These are phyloP conservation scores for Phytophthora sp. DNA, from an alignment of 352 stramenopile species.

Conservation along the genomic window DNA sequence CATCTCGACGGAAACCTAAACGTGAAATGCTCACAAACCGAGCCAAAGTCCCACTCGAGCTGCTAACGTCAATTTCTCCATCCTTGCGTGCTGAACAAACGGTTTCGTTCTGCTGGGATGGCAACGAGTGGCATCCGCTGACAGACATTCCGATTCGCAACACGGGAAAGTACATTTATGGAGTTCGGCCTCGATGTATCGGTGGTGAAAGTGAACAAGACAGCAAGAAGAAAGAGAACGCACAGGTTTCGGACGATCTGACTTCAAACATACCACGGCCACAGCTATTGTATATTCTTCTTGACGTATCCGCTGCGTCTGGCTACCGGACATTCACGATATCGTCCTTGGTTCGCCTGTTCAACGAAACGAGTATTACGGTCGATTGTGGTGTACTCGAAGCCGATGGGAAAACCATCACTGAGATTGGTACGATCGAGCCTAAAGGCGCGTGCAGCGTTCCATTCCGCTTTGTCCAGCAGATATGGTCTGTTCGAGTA, in stretches of 20 bases:
- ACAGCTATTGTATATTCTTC: constrained; percentile 61
- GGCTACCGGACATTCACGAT: constrained; percentile 81
- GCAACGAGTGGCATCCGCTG: constrained; percentile 74
- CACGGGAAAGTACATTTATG: constrained; percentile 81
- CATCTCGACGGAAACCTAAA: constrained; percentile 43
- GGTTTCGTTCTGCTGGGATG: constrained; percentile 74
- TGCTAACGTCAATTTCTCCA: constrained; percentile 73
- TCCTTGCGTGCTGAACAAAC: constrained; percentile 76
- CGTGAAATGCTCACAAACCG: constrained; percentile 55
- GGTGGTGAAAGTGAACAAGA: neutral
- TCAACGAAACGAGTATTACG: constrained; percentile 70
- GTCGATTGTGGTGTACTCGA: constrained; percentile 68
- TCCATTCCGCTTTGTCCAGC: constrained; percentile 65
- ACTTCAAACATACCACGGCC: constrained; percentile 7
- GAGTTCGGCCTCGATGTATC: constrained; percentile 45
- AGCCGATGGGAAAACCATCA: constrained; percentile 64
- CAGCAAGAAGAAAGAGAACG: constrained; percentile 11
- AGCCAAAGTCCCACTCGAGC: constrained; percentile 70
- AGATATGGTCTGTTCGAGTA: constrained; percentile 61
- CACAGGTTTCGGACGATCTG: neutral
- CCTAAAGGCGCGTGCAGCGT: constrained; percentile 67
- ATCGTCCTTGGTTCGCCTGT: constrained; percentile 78
- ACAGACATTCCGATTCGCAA: constrained; percentile 82
- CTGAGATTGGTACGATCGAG: constrained; percentile 65
- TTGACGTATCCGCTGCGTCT: constrained; percentile 76